Base-by-base conservation (phyloP, 768 basidiomycete genomes). In the Punctularia strigosozonata region DNA sequence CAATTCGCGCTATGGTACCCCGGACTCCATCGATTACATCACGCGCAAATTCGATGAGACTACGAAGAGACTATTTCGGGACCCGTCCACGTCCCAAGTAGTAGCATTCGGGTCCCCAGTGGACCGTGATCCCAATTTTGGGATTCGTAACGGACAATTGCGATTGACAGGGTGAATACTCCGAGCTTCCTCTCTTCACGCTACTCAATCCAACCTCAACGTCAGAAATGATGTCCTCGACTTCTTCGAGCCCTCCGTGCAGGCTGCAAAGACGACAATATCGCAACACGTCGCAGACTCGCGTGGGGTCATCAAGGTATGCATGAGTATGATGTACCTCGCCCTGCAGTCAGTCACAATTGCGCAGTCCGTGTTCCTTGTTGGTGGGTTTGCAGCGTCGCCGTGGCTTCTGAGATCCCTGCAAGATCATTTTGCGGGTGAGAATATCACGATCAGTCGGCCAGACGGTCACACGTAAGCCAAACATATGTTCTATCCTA, bases 381-480 rank as follows among this genome's bases (percentile, higher is more conserved):
- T 34, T 20, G 33, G 33, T 10, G 33, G 33, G 7, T 34, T 34
- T 20, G 33, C 33, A 8, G 33, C 33, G 10, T 10, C 8, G 8
- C 10, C 10, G 8, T 34, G 18, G 8, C 33, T 34, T 8, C 20
- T 34, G 10, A 34, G 20, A 10, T 10, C 10, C 18, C 20, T 34
- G 18, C 33, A 19, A 8, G 10, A 19, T 10, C 10, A 20, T 10
- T 19, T 34, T 8, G 8, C 13, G 20, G 13, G 13, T 8, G 13
- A 8, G 8, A 10, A 19, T 19, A 34, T 19, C 13, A 19, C 10
- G 8, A 12, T 34, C 33, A 10, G 10, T 19, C 33, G 33, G 10
- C 33, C 33, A 8, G 33, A 34, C 19, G 33, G 33, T 10, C 20
- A 34, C 33, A 34, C 33, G 33, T 34, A 34, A 12, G 33, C 20